phyloP scores from a whole-genome alignment of 2,329 filamentous ascomycete species.

The Aspergillus versicolor region DNA sequence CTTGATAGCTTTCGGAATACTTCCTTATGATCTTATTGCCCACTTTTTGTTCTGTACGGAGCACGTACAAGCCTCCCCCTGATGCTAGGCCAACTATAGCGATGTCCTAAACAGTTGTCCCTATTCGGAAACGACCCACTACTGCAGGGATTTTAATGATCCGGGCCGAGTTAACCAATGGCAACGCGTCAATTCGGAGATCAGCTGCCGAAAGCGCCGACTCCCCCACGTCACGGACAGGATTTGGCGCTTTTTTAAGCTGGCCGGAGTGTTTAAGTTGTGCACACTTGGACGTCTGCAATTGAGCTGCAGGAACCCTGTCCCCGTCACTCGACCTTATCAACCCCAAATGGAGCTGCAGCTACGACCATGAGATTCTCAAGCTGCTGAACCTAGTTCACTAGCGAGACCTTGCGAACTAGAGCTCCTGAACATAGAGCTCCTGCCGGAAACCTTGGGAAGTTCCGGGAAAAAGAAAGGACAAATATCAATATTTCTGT shows the following conservation, averaged over 20 bases:
- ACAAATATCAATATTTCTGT: constrained; percentile 8
- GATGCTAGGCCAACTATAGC: not conserved
- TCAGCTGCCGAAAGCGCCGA: constrained; percentile 30
- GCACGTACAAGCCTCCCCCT: not conserved
- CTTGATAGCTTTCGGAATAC: not conserved
- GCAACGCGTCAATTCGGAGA: constrained; percentile 16
- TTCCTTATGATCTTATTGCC: not conserved
- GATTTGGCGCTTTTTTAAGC: constrained; percentile 14
- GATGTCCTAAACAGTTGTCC: constrained; percentile 18
- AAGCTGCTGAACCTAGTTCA: constrained; percentile 14
- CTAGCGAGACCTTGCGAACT: constrained; percentile 12
- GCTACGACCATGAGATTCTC: constrained; percentile 16
- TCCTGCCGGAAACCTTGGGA: not conserved
- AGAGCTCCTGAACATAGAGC: constrained; percentile 8
- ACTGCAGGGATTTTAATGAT: constrained; percentile 18
- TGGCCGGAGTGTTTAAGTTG: not conserved
- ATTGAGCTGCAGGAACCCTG: constrained; percentile 2
- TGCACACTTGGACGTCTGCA: not conserved
- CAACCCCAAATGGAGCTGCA: constrained; percentile 12
- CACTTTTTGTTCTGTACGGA: not conserved
- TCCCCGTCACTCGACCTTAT: not conserved
- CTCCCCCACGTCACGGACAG: constrained; percentile 28
- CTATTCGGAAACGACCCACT: constrained; percentile 17
- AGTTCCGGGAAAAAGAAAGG: constrained; percentile 9
- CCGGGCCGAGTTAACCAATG: constrained; percentile 26